Conservation (phyloP, 306 rosid genomes). For the Morella rubra region DNA sequence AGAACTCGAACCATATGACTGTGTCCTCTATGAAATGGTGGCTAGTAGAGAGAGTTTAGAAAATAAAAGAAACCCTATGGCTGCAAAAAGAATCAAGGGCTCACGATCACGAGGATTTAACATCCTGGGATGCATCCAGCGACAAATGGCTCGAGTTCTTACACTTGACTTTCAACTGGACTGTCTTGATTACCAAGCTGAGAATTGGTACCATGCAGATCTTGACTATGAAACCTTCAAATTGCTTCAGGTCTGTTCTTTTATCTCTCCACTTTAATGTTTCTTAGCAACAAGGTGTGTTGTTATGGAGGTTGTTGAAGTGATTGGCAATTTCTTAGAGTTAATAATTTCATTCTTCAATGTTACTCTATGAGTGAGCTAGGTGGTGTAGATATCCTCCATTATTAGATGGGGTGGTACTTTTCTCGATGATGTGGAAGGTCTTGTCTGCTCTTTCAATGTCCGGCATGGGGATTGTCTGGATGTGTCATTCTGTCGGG, state of each 20-base stretch:
- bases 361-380: neutral
- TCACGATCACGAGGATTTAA: constrained; percentile 66
- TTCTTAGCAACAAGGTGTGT: neutral
- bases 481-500: neutral
- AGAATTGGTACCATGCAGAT: constrained; percentile 92
- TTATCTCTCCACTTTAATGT: constrained; percentile 16
- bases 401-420: neutral
- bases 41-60: constrained; percentile 84
- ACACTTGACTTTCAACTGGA: constrained; percentile 85
- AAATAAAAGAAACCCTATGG: constrained; percentile 50
- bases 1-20: constrained; percentile 83
- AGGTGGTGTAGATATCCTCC: neutral
- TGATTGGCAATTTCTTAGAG: neutral
- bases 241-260: constrained; percentile 70
- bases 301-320: neutral
- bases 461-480: neutral
- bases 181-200: constrained; percentile 69
- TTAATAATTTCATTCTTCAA: neutral
- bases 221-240: constrained; percentile 92
- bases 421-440: neutral
- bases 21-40: constrained; percentile 95
- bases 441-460: neutral
- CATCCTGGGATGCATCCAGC: constrained; percentile 83
- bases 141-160: constrained; percentile 89
- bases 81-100: constrained; percentile 48